A percentile compares a stretch with the other conserved stretches of the same genome.
Evolutionary conservation across 2,329 filamentous ascomycete species (phyloP).

Genomic region (Penicillium sp.): DNA sequence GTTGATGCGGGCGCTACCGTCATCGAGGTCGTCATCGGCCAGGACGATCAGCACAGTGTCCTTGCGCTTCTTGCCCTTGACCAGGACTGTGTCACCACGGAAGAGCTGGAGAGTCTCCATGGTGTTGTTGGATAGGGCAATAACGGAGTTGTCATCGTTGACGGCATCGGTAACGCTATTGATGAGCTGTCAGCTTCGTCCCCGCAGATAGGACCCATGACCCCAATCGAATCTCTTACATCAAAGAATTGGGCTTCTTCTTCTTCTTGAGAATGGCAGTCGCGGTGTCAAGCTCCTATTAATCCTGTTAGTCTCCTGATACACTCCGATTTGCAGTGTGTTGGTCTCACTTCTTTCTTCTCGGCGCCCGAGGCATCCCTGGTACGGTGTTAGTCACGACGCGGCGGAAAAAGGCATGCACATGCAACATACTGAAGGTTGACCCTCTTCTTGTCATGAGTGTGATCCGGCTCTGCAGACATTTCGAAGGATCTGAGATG

Average conservation of each 20-base stretch:
- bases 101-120: slow-evolving; percentile 99
- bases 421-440: slow-evolving; percentile 69
- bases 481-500: slow-evolving; percentile 54
- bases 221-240: slow-evolving; percentile 60
- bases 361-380: slow-evolving; percentile 90
- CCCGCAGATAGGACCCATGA: slow-evolving; percentile 1
- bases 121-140: slow-evolving; percentile 95
- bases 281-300: slow-evolving; percentile 81
- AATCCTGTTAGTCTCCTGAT: neutral
- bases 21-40: slow-evolving; percentile 95
- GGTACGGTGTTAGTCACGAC: slow-evolving; percentile 1
- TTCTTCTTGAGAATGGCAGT: slow-evolving; percentile 99
- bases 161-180: slow-evolving; percentile 91
- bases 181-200: slow-evolving; percentile 24
- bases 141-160: slow-evolving; percentile 99
- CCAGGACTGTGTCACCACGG: slow-evolving; percentile 95
- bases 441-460: slow-evolving; percentile 75
- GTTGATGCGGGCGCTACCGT: slow-evolving; percentile 96
- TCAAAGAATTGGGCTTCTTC: slow-evolving; percentile 99
- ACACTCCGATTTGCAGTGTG: slow-evolving; percentile 9
- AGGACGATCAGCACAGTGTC: slow-evolving; percentile 97
- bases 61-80: slow-evolving; percentile 99
- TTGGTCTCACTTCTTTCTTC: slow-evolving; percentile 68
- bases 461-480: slow-evolving; percentile 66
- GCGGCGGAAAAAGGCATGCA: neutral